Base-by-base conservation (phyloP, 805 yeast species). In the Pichia sporocuriosa region DNA sequence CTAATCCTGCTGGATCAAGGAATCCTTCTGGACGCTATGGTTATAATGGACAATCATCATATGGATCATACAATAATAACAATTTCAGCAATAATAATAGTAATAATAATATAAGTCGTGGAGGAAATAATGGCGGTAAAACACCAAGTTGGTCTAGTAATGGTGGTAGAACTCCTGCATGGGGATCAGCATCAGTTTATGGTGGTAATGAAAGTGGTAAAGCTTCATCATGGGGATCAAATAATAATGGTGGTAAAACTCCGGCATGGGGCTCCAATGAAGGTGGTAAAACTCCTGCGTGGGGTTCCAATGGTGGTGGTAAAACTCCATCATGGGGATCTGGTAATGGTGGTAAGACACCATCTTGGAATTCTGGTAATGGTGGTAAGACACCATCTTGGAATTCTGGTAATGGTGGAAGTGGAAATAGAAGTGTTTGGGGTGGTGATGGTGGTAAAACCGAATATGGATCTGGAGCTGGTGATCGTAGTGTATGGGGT, bases 141-240 rank as follows among this genome's bases (percentile, higher is more conserved):
- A 55, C 61, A 2, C 67, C 63, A n/a, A 44, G 57, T 10, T 55
- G 64, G 62, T 39, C 45, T 3, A 38, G 46, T 19, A 46, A 51
- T 4, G 43, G 64, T 9, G 73, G 73, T 2, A 66, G 57, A 47
- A 70, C 77, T 10, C 78, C 83, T 2, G 68, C 79, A 1, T 75
- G 84, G 82, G 55, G 57, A 23, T 26, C 29, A 11, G 29, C 29
- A 6, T 26, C 29, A 6, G 29, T 12, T 26, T 26, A 26, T 26
- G 29, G 29, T 9, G 37, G 37, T 23, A 34, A 32, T 8, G 17
- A 24, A 58, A 3, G 69, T 2, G 43, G 50, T 8, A 64, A 56
- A 43, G 67, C 74, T 10, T 75, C 81, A 4, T 63, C 66, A 16
- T 66, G 70, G 68, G 67, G 77, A 1, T 73, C 82, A 78, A 52